Base-by-base conservation (phyloP, 2,329 filamentous ascomycete genomes). In the Colletotrichum sp. region DNA sequence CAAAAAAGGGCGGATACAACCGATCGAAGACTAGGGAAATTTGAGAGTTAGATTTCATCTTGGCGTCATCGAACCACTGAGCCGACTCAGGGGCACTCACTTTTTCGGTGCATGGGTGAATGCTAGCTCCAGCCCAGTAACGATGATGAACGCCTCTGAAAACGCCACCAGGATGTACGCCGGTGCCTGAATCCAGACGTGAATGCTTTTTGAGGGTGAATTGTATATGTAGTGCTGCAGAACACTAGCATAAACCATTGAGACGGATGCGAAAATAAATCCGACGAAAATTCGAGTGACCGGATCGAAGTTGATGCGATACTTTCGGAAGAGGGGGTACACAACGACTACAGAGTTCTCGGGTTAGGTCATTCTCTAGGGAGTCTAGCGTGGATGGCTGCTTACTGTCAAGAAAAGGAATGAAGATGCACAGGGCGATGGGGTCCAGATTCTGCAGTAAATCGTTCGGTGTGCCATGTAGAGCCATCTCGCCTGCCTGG, bases 51-150 rank as follows among this genome's bases (percentile, higher is more conserved):
- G 34, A 12, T 18, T 59, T 30, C 0, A 30, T 26, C 15, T 90
- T 92, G 21, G 93, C 80, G 13, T 88, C 88, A 81, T 88, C 88
- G 36, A 90, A 16, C 86, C 86, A 91, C 91, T 1, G 89, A 91
- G 82, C 92, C 90, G 92, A 95, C 94, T 81, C 88, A 60, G 57
- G 55, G 55, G 28, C 8, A 16, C 63, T 72, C 44, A 76, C 69
- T 76, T 76, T 21, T 72, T 76, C 5, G 93, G 93, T 0, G 94
- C 93, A 83, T 95, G 94, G 80, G 92, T 94, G 84, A 92, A 95
- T 24, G 93, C 93, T 79, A 95, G 94, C 82, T 95, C 94, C 13
- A 94, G 89, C 75, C 92, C 91, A 2, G 93, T 94, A 77, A 95
- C 92, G 18, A 91, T 92, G 60, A 91, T 90, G 80, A 93, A 91